Percentiles rank a stretch among this genome's conserved stretches.
Conservation (phyloP, 2,329 filamentous ascomycete genomes). For the Cercospora berteroae region DNA sequence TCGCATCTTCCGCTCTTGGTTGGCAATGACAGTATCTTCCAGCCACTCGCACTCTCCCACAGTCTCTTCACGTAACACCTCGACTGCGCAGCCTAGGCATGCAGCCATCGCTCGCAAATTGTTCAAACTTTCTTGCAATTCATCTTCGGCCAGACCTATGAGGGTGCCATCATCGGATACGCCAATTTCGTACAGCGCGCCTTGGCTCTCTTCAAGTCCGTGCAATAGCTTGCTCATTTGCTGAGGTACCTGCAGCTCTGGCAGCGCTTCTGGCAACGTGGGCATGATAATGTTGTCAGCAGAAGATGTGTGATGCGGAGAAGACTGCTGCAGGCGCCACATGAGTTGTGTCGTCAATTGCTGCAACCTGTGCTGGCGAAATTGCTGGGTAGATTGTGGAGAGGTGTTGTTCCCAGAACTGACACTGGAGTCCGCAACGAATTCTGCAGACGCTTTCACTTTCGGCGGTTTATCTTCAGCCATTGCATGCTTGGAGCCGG, state of each 20-base stretch:
- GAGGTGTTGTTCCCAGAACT: constrained; percentile 12
- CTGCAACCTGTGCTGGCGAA: constrained; percentile 78
- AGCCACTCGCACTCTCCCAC: constrained; percentile 83
- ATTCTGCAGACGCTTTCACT: constrained; percentile 33
- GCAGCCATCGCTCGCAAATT: constrained; percentile 89
- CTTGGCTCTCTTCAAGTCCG: constrained; percentile 87
- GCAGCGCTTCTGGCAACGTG: constrained; percentile 64
- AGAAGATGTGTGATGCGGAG: constrained; percentile 80
- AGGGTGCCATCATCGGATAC: constrained; percentile 92
- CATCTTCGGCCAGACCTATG: constrained; percentile 81
- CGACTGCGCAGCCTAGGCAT: constrained; percentile 81
- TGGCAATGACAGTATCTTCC: constrained; percentile 41
- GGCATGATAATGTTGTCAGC: constrained; percentile 73
- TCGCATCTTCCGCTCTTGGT: constrained; percentile 37
- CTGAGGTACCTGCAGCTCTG: constrained; percentile 57
- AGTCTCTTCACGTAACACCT: constrained; percentile 75
- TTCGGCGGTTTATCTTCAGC: constrained; percentile 23
- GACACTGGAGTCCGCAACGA: constrained; percentile 24
- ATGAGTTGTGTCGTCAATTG: constrained; percentile 92
- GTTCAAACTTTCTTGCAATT: constrained; percentile 84
- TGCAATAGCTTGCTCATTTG: constrained; percentile 59
- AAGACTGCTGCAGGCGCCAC: constrained; percentile 93
- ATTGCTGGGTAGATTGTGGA: constrained; percentile 55
- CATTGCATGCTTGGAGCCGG: constrained; percentile 52
- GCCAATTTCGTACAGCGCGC: constrained; percentile 93